Evolutionary conservation across 345 rosid species (phyloP).

Genomic region (Cochlearia excelsa): DNA sequence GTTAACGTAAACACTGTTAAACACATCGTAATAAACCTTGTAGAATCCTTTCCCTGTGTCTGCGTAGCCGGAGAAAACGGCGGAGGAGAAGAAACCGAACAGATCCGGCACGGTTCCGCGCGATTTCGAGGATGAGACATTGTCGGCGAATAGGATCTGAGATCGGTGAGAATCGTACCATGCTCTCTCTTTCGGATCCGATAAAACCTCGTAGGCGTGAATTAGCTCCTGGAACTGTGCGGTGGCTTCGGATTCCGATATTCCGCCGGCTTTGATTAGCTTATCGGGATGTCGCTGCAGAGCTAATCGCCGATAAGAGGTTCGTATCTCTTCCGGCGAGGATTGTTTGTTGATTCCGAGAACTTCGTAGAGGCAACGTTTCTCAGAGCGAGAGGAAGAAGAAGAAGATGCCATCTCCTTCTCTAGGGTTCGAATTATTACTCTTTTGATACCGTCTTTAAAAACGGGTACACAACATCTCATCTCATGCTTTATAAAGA

Average conservation of each 20-base stretch:
- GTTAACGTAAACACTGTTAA: slow-evolving; percentile 52
- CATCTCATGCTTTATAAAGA: too few relatives aligned
- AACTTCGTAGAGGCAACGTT: slow-evolving; percentile 89
- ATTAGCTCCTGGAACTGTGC: slow-evolving; percentile 89
- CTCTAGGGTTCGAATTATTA: slow-evolving; percentile 22
- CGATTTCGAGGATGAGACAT: slow-evolving; percentile 36
- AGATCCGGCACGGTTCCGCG: slow-evolving; percentile 61
- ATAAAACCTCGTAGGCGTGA: slow-evolving; percentile 81
- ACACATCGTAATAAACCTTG: slow-evolving; percentile 76
- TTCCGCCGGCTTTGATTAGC: slow-evolving; percentile 79
- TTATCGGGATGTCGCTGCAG: slow-evolving; percentile 96
- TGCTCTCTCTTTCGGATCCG: slow-evolving; percentile 86
- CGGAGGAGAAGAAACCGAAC: slow-evolving; percentile 71
- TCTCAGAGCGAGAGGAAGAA: slow-evolving; percentile 52
- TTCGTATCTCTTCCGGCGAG: slow-evolving; percentile 71
- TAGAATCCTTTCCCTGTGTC: slow-evolving; percentile 79
- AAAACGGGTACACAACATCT: too few relatives aligned
- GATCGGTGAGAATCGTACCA: slow-evolving; percentile 97
- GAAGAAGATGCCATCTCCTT: slow-evolving; percentile 47
- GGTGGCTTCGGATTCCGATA: slow-evolving; percentile 74
- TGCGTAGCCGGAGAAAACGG: slow-evolving; percentile 62
- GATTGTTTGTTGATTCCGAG: slow-evolving; percentile 59
- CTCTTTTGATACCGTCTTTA: background rate
- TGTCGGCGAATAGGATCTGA: slow-evolving; percentile 83
- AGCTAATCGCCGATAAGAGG: slow-evolving; percentile 77